A percentile compares a stretch with the other conserved stretches of the same genome.
These are phyloP conservation scores for Coniochaeta hoffmannii DNA, from an alignment of 2,329 filamentous ascomycete species.

Conservation along the genomic window DNA sequence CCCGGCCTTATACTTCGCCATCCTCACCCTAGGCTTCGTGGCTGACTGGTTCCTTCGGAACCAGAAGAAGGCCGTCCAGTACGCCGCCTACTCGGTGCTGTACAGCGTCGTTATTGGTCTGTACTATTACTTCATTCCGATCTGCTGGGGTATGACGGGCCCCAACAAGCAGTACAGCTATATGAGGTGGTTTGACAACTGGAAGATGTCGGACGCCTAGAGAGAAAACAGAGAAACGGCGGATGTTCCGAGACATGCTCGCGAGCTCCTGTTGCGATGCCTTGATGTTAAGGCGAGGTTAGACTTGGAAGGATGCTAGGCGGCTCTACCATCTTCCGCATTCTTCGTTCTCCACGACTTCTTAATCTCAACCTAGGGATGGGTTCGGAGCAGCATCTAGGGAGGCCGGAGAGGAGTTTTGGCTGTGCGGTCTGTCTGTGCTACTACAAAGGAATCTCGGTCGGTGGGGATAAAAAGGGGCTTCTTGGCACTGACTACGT, in stretches of 20 bases:
- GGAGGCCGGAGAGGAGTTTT: background rate
- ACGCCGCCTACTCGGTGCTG: conserved; percentile 62
- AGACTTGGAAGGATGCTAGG: conserved; percentile 17
- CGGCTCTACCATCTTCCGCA: background rate
- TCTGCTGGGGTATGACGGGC: conserved; percentile 95
- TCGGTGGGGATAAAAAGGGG: background rate
- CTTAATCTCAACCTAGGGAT: conserved; percentile 1
- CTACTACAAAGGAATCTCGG: background rate
- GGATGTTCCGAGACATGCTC: background rate
- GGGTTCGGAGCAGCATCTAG: background rate
- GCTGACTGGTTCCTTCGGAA: conserved; percentile 74
- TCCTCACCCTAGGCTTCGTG: conserved; percentile 81
- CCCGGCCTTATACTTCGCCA: conserved; percentile 94
- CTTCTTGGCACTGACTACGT: background rate
- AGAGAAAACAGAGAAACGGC: background rate
- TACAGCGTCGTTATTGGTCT: conserved; percentile 71
- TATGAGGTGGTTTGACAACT: conserved; percentile 86
- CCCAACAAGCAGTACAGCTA: conserved; percentile 77
- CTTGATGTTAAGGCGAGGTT: background rate
- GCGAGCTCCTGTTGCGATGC: background rate
- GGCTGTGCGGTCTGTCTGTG: background rate
- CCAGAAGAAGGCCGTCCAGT: conserved; percentile 56
- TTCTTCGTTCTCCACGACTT: conserved; percentile 2
- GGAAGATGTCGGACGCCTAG: conserved; percentile 65
- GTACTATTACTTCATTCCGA: conserved; percentile 85